Base-by-base conservation (phyloP, 2,329 filamentous ascomycete species). In the Didymellaceae sp. region DNA sequence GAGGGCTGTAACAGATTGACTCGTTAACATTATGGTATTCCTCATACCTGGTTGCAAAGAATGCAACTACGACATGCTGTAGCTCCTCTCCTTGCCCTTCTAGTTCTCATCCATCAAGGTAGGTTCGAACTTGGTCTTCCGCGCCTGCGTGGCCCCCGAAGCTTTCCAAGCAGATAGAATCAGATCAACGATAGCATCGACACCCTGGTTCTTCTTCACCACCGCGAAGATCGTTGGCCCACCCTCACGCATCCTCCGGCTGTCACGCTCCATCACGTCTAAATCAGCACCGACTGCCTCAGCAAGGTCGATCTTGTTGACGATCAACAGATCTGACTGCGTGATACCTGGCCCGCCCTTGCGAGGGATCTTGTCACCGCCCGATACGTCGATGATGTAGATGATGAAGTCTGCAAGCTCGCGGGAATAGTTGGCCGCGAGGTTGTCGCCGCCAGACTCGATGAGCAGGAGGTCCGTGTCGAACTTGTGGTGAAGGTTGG, bases 281-380 rank as follows among this genome's bases (percentile, higher is more conserved):
- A 99, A 72, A 74, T 97, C 94, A 0, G 94, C 94, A 11, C 94
- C 94, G 18, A 99, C 87, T 5, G 89, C 85, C 75, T 92, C 88
- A 0, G 94, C 92, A 59, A 99, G 75, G 76, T 99, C 94, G 34
- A 92, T 96, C 85, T 99, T 99, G 76, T 99, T 99, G 42, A 99
- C 90, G 16, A 99, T 83, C 58, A 99, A 76, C 73, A 99, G 73
- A 69, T 99, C 94, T 65, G 89, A 94, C 77, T 97, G 93, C 5
- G 94, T 99, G 72, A 99, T 99, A 1, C 94, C 94, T 0, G 94
- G 94, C 0, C 94, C 94, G 21, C 94, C 94, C 78, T 99, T 99
- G 21, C 94, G 79, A 0, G 94, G 94, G 41, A 99, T 88, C 82
- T 99, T 99, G 75, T 99, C 94, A 10, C 94, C 94, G 17, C 94